Percentiles rank a stretch among this genome's conserved stretches.
Conservation (phyloP, 192 early-diverging fungal genomes). For the Rhizoclosmatium globosum region DNA sequence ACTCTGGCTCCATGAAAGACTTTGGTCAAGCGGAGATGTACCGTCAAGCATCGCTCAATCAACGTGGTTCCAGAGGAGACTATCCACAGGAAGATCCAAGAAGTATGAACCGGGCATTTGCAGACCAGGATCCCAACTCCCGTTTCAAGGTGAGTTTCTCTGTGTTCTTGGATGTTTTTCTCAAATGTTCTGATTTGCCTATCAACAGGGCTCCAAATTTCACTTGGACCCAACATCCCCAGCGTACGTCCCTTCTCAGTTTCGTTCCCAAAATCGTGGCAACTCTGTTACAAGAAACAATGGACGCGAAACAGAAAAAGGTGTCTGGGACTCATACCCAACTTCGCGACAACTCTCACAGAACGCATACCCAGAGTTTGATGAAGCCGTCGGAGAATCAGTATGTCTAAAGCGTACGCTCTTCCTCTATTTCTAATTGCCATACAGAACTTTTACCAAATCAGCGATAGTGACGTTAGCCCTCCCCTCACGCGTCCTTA, state of each 20-base stretch:
- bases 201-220: constrained; percentile 7
- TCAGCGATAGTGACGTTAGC: not conserved
- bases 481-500: not conserved
- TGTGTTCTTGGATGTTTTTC: not conserved
- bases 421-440: not conserved
- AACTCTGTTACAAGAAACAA: constrained; percentile 17
- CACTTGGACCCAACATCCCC: constrained; percentile 31
- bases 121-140: not conserved
- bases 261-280: constrained; percentile 16
- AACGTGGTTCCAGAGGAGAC: not conserved
- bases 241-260: constrained; percentile 25
- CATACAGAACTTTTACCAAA: not conserved
- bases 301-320: not conserved
- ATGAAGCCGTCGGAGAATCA: constrained; percentile 18
- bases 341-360: constrained; percentile 1
- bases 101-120: constrained; percentile 2
- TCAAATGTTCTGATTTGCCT: not conserved
- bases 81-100: not conserved
- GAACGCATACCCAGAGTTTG: constrained; percentile 27
- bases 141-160: constrained; percentile 19
- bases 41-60: constrained; percentile 23
- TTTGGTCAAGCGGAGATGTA: constrained; percentile 5
- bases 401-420: not conserved
- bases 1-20: not conserved
- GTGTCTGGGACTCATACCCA: constrained; percentile 6